Evolutionary conservation across 139 green algal species (phyloP).

Genomic region (Picochlorum sp.): DNA sequence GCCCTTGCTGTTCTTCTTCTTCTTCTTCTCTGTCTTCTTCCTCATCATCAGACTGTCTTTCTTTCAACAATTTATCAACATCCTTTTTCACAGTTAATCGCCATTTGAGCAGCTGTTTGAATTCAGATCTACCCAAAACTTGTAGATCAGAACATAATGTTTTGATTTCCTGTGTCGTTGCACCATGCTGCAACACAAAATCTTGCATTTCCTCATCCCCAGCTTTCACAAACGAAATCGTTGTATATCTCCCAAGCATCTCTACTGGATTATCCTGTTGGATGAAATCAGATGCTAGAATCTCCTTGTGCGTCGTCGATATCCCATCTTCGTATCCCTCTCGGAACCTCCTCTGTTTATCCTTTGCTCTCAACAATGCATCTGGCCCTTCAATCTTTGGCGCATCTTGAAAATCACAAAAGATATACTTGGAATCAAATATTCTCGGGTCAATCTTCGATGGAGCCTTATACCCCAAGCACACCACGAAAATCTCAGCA

Average conservation of each 20-base stretch:
- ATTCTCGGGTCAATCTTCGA: conserved; percentile 94
- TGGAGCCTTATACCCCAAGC: conserved; percentile 91
- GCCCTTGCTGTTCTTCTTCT: conserved; percentile 5
- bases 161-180: conserved; percentile 72
- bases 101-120: conserved; percentile 93
- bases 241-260: conserved; percentile 71
- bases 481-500: conserved; percentile 97
- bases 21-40: neutral
- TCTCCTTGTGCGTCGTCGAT: conserved; percentile 44
- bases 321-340: conserved; percentile 94
- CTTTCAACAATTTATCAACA: conserved; percentile 16
- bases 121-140: conserved; percentile 75
- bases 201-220: neutral
- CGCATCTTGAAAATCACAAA: conserved; percentile 52
- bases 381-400: conserved; percentile 61
- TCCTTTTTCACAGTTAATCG: conserved; percentile 25
- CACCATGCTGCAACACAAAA: conserved; percentile 42
- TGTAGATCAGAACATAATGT: conserved; percentile 80
- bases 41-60: conserved; percentile 3
- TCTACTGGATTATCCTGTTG: conserved; percentile 67
- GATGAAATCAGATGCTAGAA: conserved; percentile 70
- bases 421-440: conserved; percentile 82
- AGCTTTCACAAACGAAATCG: conserved; percentile 21
- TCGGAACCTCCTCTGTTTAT: conserved; percentile 61
- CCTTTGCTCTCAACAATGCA: conserved; percentile 64